Evolutionary conservation across 2,329 filamentous ascomycete species (phyloP), one percentile per base, ranked within the genome.

Genomic region (Xylariales sp.): DNA sequence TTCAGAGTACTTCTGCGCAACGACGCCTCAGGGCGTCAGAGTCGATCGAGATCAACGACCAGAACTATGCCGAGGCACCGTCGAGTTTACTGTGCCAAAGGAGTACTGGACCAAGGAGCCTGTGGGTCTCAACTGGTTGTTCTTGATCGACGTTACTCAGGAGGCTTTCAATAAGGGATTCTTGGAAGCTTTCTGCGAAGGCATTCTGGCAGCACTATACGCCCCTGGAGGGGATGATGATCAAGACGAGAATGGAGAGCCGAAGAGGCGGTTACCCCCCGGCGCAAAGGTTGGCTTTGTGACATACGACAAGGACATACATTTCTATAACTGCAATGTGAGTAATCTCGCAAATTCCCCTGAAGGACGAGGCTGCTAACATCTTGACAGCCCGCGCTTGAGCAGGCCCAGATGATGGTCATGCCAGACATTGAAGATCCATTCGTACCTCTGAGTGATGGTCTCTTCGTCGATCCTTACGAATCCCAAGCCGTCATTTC

Each of bases 31-130:
- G 43, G 93, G 93, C 14, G 79, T 88, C 31, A 83, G 93, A 43
- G 81, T 95, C 37, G 93, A 98, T 64, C 80, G 93, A 36, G 78
- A 90, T 58, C 86, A 94, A 59, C 78, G 93, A 39, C 90, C 91
- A 0, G 93, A 98, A 66, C 73, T 98, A 54, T 87, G 84, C 55
- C 78, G 88, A 43, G 93, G 93, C 27, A 97, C 93, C 0, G 91
- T 97, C 33, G 93, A 98, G 60, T 98, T 95, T 59, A 74, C 93
- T 46, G 94, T 98, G 11, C 93, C 93, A 12, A 97, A 96, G 68
- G 93, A 98, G 66, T 98, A 98, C 67, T 98, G 90, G 88, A 91
- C 88, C 18, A 93, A 91, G 62, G 85, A 94, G 60, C 93, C 93
- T 1, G 86, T 93, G 11, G 89, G 88, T 18, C 62, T 97, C 54